phyloP scores from a whole-genome alignment of 345 rosid genomes.

The Dovyalis caffra region DNA sequence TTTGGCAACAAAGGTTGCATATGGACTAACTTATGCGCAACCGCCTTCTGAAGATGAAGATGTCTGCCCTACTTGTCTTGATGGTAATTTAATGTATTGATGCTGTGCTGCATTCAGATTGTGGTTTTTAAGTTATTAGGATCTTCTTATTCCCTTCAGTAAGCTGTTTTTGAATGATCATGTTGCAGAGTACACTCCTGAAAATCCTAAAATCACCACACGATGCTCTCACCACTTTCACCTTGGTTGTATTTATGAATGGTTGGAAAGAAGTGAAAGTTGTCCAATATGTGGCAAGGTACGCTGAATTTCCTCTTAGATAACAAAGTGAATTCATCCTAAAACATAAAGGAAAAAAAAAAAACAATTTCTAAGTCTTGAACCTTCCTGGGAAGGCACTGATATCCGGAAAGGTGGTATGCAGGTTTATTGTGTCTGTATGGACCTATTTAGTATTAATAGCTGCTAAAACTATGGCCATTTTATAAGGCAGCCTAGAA shows the following conservation, averaged over 20 bases:
- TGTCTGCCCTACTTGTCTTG: constrained; percentile 72
- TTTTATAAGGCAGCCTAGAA: neutral
- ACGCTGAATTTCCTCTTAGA: neutral
- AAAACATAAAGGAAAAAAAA: neutral
- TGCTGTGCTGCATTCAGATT: neutral
- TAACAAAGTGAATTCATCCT: neutral
- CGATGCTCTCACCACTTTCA: constrained; percentile 67
- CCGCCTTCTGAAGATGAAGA: constrained; percentile 57
- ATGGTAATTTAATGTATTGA: constrained; percentile 38
- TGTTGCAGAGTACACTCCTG: constrained; percentile 60
- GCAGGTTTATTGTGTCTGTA: neutral
- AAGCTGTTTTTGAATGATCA: neutral
- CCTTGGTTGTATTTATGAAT: constrained; percentile 71
- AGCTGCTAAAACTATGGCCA: neutral
- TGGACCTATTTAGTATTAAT: neutral
- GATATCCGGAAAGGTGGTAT: neutral
- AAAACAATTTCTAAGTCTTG: neutral
- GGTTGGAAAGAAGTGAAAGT: constrained; percentile 77
- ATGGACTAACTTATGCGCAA: constrained; percentile 31
- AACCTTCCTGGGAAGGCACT: neutral
- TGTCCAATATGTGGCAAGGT: constrained; percentile 82
- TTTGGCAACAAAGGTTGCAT: constrained; percentile 29
- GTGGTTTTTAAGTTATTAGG: neutral
- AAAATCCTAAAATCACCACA: constrained; percentile 61
- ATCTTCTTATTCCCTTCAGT: neutral